Evolutionary conservation across 129 eudicot species (phyloP).

Genomic region (Cynara cardunculus): DNA sequence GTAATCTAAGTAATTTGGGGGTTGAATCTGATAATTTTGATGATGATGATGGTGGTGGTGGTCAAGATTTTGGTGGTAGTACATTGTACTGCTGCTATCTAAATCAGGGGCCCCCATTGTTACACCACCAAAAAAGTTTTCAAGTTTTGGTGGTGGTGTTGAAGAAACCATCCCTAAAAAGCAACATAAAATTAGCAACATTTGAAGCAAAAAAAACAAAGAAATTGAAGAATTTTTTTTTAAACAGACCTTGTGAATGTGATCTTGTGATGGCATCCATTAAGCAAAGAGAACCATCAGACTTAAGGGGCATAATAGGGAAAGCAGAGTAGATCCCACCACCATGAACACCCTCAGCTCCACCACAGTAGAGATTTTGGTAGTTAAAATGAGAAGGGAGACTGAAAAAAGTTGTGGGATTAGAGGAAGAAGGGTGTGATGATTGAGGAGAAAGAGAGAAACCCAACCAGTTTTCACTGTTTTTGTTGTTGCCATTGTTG

Average conservation of each 20-base stretch:
- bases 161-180: conserved; percentile 47
- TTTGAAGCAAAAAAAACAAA: conserved; percentile 4
- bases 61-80: conserved; percentile 45
- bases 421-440: conserved; percentile 19
- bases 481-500: conserved; percentile 26
- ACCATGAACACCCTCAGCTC: conserved; percentile 38
- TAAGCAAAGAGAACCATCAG: conserved; percentile 78
- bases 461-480: conserved; percentile 61
- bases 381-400: conserved; percentile 48
- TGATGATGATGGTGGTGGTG: conserved; percentile 17
- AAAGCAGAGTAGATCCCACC: conserved; percentile 46
- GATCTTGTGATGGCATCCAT: conserved; percentile 62
- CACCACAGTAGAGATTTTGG: conserved; percentile 46
- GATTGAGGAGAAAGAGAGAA: conserved; percentile 75
- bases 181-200: conserved; percentile 19
- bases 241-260: conserved; percentile 48
- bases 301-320: conserved; percentile 67
- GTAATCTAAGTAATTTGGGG: conserved; percentile 50
- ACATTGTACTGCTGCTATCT: conserved; percentile 41
- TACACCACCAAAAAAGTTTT: conserved; percentile 85
- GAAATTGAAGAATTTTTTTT: not conserved
- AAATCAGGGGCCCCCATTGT: conserved; percentile 66
- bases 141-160: conserved; percentile 73
- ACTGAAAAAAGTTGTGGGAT: conserved; percentile 21
- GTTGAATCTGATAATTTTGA: conserved; percentile 39